Conservation (phyloP, 768 basidiomycete genomes). For the Lactarius hatsudake region DNA sequence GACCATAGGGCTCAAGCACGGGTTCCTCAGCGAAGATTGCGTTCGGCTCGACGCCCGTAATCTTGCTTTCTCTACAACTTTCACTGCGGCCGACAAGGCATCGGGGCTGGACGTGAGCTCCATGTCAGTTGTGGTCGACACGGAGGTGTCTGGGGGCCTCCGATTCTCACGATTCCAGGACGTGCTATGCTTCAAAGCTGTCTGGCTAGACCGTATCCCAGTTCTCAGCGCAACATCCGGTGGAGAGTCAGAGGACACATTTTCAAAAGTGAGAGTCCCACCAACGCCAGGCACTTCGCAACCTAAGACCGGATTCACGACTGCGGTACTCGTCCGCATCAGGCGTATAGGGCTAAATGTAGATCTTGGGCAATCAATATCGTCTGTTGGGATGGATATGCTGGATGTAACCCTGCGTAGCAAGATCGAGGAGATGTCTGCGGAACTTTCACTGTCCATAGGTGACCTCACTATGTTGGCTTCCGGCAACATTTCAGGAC, state of each 20-base stretch:
- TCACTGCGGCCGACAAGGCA: constrained; percentile 49
- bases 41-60: constrained; percentile 78
- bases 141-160: constrained; percentile 75
- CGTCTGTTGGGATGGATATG: constrained; percentile 62
- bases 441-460: constrained; percentile 67
- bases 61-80: constrained; percentile 72
- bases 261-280: constrained; percentile 17
- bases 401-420: constrained; percentile 63
- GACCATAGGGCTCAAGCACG: constrained; percentile 77
- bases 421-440: constrained; percentile 54
- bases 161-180: constrained; percentile 88
- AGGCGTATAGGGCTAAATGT: constrained; percentile 70
- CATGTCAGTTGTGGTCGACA: constrained; percentile 78
- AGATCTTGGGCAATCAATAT: constrained; percentile 86
- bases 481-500: constrained; percentile 69
- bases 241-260: constrained; percentile 26
- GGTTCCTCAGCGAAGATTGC: constrained; percentile 80
- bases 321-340: constrained; percentile 64
- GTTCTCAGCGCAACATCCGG: constrained; percentile 52
- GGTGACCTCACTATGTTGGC: constrained; percentile 54
- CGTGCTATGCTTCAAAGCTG: constrained; percentile 91
- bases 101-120: constrained; percentile 43
- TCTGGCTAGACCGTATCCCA: constrained; percentile 89
- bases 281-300: constrained; percentile 22
- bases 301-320: constrained; percentile 50